These are phyloP conservation scores for Didymella exigua DNA, from an alignment of 2,329 filamentous ascomycete genomes.

Conservation along the genomic window DNA sequence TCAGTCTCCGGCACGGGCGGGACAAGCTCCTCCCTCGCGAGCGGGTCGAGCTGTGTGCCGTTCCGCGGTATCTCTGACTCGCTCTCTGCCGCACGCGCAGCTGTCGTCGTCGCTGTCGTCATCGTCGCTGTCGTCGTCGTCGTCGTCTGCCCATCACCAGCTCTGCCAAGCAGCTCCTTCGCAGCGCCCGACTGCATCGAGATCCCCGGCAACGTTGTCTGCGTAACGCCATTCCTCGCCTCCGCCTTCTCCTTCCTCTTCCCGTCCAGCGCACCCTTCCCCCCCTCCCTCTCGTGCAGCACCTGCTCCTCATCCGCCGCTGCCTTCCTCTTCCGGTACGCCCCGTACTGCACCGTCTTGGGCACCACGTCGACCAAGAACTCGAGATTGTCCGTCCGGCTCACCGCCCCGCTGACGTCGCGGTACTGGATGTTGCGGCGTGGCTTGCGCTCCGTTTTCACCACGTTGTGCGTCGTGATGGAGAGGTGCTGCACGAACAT, in stretches of 20 bases:
- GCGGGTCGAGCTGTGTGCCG: conserved; percentile 19
- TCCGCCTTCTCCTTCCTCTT: conserved; percentile 9
- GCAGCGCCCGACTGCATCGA: neutral
- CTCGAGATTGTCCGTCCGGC: conserved; percentile 89
- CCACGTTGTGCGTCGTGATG: conserved; percentile 81
- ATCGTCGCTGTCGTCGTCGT: neutral
- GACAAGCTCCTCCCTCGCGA: conserved; percentile 16
- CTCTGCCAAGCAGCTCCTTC: neutral
- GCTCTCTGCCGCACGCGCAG: neutral
- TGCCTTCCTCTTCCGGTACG: conserved; percentile 68
- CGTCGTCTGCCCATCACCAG: neutral
- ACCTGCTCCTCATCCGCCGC: conserved; percentile 45
- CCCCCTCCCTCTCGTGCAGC: conserved; percentile 24
- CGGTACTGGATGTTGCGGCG: conserved; percentile 94
- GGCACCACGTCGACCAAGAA: conserved; percentile 92
- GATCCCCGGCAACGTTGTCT: neutral
- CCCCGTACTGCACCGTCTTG: conserved; percentile 79
- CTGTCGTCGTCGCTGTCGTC: neutral
- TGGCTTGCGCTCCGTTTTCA: conserved; percentile 89
- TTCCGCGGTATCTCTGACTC: neutral
- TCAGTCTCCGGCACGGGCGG: conserved; percentile 12
- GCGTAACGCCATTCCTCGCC: neutral
- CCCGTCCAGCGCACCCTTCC: conserved; percentile 36
- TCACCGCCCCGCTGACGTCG: conserved; percentile 86
- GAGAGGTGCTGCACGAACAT: conserved; percentile 95